Evolutionary conservation across 2,329 filamentous ascomycete genomes (phyloP).

Genomic region (Acrocalymma vagum): DNA sequence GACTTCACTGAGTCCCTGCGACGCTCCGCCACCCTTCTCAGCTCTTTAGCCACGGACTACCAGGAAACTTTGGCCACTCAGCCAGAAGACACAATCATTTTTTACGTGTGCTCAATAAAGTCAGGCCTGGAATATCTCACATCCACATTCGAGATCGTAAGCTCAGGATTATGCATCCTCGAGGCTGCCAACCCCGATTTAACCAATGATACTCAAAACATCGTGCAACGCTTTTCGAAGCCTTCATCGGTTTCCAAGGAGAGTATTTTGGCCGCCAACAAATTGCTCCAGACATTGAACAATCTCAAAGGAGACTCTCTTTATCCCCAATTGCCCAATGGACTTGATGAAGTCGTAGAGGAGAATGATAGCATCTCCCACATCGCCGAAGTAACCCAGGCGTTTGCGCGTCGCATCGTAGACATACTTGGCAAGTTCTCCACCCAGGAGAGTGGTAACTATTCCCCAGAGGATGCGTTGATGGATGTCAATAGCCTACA

Average conservation of each 20-base stretch:
- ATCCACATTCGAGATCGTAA: conserved; percentile 24
- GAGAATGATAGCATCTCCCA: conserved; percentile 26
- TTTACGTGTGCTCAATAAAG: conserved; percentile 26
- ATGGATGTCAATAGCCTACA: conserved; percentile 9
- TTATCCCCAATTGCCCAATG: conserved; percentile 33
- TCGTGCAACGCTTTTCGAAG: conserved; percentile 23
- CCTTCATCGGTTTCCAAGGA: conserved; percentile 22
- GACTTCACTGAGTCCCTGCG: conserved; percentile 84
- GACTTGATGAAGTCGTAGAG: conserved; percentile 27
- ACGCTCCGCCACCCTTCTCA: conserved; percentile 43
- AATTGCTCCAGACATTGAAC: conserved; percentile 29
- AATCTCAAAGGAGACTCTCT: conserved; percentile 32
- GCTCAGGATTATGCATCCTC: conserved; percentile 17
- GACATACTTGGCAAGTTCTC: conserved; percentile 14
- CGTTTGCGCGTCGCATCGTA: conserved; percentile 22
- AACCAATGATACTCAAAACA: conserved; percentile 50
- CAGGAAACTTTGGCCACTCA: conserved; percentile 21
- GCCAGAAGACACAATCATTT: conserved; percentile 36
- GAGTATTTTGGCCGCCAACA: conserved; percentile 26
- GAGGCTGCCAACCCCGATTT: conserved; percentile 11
- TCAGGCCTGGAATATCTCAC: conserved; percentile 30
- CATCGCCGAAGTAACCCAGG: conserved; percentile 19
- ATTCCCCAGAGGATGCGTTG: conserved; percentile 10
- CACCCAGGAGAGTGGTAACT: too few species aligned
- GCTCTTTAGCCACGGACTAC: conserved; percentile 8